Evolutionary conservation across 139 green algal genomes (phyloP).

Genomic region (Chlorella sorokiniana): DNA sequence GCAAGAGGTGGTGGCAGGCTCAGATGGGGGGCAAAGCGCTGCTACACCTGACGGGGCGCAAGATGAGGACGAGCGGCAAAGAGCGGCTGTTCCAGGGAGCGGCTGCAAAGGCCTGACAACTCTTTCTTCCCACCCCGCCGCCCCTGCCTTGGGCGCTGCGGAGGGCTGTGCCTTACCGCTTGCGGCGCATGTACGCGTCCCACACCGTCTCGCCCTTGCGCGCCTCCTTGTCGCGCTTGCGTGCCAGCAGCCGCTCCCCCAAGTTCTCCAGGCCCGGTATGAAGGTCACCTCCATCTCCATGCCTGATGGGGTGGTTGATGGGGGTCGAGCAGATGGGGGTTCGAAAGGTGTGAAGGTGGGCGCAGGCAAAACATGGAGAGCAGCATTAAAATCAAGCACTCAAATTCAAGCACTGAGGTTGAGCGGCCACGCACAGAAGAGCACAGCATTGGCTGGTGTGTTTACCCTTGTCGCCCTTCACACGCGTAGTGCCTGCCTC

Average conservation of each 20-base stretch:
- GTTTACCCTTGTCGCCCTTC: conserved; percentile 47
- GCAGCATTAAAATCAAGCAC: no score
- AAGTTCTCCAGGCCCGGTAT: conserved; percentile 79
- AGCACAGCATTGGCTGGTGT: background rate
- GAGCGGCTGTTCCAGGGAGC: no score
- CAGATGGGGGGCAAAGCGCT: background rate
- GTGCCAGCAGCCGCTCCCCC: conserved; percentile 70
- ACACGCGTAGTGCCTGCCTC: background rate
- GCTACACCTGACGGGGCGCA: no score
- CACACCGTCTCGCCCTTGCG: conserved; percentile 80
- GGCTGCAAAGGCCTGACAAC: no score
- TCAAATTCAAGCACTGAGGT: no score
- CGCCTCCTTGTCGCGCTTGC: conserved; percentile 58
- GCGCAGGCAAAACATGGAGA: background rate
- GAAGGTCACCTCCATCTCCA: conserved; percentile 82
- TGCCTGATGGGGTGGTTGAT: background rate
- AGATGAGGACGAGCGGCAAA: no score
- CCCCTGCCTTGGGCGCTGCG: no score
- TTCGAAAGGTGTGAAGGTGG: background rate
- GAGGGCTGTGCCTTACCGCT: conserved; percentile 30
- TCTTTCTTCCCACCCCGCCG: no score
- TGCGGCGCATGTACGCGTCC: conserved; percentile 71
- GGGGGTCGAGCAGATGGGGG: background rate
- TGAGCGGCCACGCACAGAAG: background rate
- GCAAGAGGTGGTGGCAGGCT: no score